Evolutionary conservation across 192 early-diverging fungal species (phyloP), one percentile per base, ranked within the genome.

Genomic region (Backusella westeae): DNA sequence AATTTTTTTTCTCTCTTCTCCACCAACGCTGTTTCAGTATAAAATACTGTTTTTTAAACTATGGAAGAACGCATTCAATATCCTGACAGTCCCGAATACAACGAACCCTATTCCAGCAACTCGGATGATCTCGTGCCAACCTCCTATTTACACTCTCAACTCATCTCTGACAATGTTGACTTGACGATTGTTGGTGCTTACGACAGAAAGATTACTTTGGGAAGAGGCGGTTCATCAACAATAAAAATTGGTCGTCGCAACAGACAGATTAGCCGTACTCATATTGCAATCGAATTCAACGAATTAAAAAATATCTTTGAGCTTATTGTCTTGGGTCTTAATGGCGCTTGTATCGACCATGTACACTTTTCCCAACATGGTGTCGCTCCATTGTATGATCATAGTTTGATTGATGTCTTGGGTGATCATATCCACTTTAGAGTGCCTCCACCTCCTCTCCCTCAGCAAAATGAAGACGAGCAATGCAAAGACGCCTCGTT

Each of bases 171-270:
- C 39, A 38, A 70, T 34, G n/a, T 34, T 6, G 14, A 71, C 8
- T 39, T 79, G 4, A 52, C 74, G 4, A 73, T 79, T 66, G 71
- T 79, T 17, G 78, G 78, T 35, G 38, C 78, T 34, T 56, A 46
- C 41, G 73, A 79, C 35, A 73, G 53, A 63, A 19, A 15, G 15
- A 49, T 88, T 10, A 83, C 81, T 44, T 73, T 88, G 4, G 87
- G 87, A 15, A 78, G 87, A 78, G 85, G 87, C 12, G 82, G 83
- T 19, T 78, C 81, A 10, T 82, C 85, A 9, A 85, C 83, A 29
- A 41, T 86, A 42, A 86, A 88, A 66, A 76, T 88, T 39, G 87
- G 85, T 15, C 78, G 81, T 29, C 68, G 85, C 26, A 88, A 88
- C 74, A 78, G 83, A 34, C 84, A 86, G 65, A 82, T 88, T 17